These are phyloP conservation scores for Phalaenopsis hybrid DNA, from an alignment of 116 monocot genomes.

Conservation along the genomic window DNA sequence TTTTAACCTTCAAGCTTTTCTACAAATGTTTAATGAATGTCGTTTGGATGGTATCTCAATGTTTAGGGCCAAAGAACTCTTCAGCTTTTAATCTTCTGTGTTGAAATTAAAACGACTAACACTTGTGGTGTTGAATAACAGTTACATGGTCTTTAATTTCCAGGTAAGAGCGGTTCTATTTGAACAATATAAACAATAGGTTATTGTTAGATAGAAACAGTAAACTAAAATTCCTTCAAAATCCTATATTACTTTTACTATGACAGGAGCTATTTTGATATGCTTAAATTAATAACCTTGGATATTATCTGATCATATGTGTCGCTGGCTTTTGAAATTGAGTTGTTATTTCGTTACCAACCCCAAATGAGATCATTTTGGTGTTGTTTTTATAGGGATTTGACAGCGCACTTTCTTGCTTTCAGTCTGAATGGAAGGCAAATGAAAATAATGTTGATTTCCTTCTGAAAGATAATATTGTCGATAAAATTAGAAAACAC, in stretches of 20 bases:
- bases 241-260: neutral
- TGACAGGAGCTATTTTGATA: no score
- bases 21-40: neutral
- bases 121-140: neutral
- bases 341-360: neutral
- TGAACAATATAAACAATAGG: neutral
- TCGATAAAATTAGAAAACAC: conserved; percentile 25
- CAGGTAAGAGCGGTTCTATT: neutral
- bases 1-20: neutral
- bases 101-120: neutral
- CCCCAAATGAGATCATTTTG: neutral
- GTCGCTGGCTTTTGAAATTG: neutral
- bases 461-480: conserved; percentile 7
- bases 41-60: neutral
- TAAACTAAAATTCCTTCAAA: neutral
- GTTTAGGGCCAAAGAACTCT: neutral
- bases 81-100: neutral
- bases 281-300: neutral
- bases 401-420: conserved; percentile 48
- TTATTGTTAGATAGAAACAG: neutral
- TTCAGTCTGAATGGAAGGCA: conserved; percentile 13
- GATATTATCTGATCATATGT: neutral
- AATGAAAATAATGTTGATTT: conserved; percentile 5
- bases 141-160: no score
- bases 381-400: conserved; percentile 44